phyloP scores from a whole-genome alignment of 495 filamentous ascomycete species.

The Geopyxis carbonaria region DNA sequence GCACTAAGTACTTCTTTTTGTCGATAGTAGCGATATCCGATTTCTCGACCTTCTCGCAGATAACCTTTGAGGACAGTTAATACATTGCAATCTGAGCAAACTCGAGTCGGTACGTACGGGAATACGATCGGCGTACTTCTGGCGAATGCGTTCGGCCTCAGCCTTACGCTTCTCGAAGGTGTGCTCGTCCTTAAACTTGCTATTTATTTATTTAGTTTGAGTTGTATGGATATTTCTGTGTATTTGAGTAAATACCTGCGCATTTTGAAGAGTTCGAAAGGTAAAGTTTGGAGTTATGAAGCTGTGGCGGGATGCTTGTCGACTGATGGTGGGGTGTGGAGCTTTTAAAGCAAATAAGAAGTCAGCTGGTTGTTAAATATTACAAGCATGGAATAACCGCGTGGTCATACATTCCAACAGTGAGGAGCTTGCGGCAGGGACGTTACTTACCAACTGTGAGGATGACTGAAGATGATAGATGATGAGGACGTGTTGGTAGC shows the following conservation, averaged over 20 bases:
- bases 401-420: too few relatives aligned
- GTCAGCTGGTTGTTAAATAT: too few relatives aligned
- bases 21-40: conserved; percentile 99
- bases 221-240: conserved; percentile 16
- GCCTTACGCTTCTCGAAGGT: conserved; percentile 99
- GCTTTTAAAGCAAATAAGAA: conserved; percentile 1
- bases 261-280: conserved; percentile 7
- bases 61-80: conserved; percentile 46
- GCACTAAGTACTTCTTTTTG: conserved; percentile 99
- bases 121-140: conserved; percentile 98
- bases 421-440: too few relatives aligned
- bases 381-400: too few relatives aligned
- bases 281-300: conserved; percentile 8
- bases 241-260: conserved; percentile 13
- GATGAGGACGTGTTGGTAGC: too few relatives aligned
- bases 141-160: conserved; percentile 94
- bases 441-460: too few relatives aligned
- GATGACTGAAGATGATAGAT: too few relatives aligned
- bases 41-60: conserved; percentile 99
- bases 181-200: conserved; percentile 99
- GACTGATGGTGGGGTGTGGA: conserved; percentile 2
- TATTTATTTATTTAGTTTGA: conserved; percentile 11
- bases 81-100: background rate
- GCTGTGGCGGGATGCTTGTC: conserved; percentile 2
- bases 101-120: conserved; percentile 51